Conservation (phyloP, 1,284 basidiomycete species). For the Stygiomarasmius scandens region DNA sequence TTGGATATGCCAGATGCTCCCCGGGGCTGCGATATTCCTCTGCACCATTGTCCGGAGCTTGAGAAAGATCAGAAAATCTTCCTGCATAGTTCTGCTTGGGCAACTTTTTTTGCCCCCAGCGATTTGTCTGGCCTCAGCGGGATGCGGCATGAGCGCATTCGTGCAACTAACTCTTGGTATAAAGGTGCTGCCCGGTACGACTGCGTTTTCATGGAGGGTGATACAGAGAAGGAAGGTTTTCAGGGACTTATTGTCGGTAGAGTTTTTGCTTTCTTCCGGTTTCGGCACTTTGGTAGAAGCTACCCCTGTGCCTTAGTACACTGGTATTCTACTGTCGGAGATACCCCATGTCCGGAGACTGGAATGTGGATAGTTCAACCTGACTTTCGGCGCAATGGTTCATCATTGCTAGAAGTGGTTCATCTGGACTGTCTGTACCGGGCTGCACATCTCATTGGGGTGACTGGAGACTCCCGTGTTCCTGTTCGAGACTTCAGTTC, state of each 20-base stretch:
- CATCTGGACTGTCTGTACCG: conserved; percentile 22
- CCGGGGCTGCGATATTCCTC: conserved; percentile 7
- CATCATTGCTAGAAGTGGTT: conserved; percentile 11
- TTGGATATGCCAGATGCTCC: conserved; percentile 13
- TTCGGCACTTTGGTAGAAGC: not conserved
- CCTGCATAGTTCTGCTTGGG: conserved; percentile 30
- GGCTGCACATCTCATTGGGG: conserved; percentile 22
- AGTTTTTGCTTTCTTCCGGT: conserved; percentile 16
- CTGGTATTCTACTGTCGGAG: conserved; percentile 15
- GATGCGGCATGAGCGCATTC: conserved; percentile 31
- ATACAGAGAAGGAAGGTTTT: conserved; percentile 8
- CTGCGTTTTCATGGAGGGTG: conserved; percentile 24
- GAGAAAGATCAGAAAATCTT: too few species aligned
- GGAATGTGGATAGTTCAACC: conserved; percentile 21
- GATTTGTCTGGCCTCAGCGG: conserved; percentile 29
- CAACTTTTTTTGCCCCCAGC: conserved; percentile 32
- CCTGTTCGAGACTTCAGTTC: conserved; percentile 10
- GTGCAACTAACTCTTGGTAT: conserved; percentile 25
- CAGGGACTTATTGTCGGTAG: conserved; percentile 15
- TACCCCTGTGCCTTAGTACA: conserved; percentile 21
- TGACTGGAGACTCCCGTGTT: conserved; percentile 14
- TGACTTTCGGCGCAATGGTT: not conserved
- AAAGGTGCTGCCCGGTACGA: conserved; percentile 20
- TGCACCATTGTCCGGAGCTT: conserved; percentile 22
- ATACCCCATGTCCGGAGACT: conserved; percentile 8